Percentiles rank a stretch among this genome's conserved stretches.
These are phyloP conservation scores for Agaricus blazei DNA, from an alignment of 768 basidiomycete species.

Conservation along the genomic window DNA sequence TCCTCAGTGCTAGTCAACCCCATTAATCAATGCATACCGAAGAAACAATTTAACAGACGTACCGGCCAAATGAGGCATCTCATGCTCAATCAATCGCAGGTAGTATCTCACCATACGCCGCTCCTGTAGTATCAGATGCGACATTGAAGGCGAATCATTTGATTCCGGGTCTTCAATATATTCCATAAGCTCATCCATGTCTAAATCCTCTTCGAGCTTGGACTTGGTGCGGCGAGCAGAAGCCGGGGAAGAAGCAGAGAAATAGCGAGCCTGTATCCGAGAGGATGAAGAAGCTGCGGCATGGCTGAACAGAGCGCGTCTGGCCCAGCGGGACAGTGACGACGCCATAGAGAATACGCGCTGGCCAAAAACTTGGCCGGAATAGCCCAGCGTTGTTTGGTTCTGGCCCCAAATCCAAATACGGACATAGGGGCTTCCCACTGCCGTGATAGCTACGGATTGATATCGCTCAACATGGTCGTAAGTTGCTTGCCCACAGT, in stretches of 20 bases:
- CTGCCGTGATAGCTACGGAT: background rate
- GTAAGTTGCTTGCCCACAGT: constrained; percentile 29
- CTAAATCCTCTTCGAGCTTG: constrained; percentile 34
- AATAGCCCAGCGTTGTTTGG: background rate
- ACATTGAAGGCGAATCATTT: constrained; percentile 65
- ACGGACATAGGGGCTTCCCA: constrained; percentile 11
- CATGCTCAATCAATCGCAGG: constrained; percentile 81
- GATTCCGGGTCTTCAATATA: constrained; percentile 40
- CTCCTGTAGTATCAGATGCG: constrained; percentile 69
- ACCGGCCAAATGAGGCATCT: constrained; percentile 87
- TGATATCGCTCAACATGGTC: constrained; percentile 31
- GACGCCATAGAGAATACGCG: constrained; percentile 9
- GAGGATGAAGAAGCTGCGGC: background rate
- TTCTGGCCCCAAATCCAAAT: constrained; percentile 13
- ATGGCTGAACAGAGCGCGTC: constrained; percentile 7
- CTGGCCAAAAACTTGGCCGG: background rate
- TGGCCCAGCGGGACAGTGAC: constrained; percentile 7
- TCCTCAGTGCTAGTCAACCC: constrained; percentile 60
- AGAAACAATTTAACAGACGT: constrained; percentile 11
- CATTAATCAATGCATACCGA: constrained; percentile 1
- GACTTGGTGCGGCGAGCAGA: constrained; percentile 31
- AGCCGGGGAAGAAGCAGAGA: constrained; percentile 21
- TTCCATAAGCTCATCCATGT: constrained; percentile 36
- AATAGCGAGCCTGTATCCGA: constrained; percentile 9
- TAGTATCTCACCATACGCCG: constrained; percentile 74